Conservation (phyloP, 129 eudicot genomes). For the Kitagawia praeruptora region DNA sequence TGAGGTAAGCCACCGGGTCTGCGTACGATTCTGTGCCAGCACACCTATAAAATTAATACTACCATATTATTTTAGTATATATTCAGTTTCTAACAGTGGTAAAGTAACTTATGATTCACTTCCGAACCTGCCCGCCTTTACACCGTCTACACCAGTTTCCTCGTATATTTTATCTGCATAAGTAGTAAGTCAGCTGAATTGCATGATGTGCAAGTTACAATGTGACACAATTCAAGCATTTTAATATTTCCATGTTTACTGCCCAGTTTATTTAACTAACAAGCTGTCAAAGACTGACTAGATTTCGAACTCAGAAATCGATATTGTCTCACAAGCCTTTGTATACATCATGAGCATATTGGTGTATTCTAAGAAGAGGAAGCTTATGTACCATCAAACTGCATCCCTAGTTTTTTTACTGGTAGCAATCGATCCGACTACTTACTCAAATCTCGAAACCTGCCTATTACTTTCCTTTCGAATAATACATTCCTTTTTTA, state of each 20-base stretch:
- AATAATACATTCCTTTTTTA: too few species aligned
- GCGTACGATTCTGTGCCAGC: conserved; percentile 40
- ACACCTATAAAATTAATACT: conserved; percentile 20
- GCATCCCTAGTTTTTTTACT: neutral
- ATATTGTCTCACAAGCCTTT: neutral
- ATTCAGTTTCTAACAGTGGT: neutral
- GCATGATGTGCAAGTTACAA: neutral
- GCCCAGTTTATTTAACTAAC: neutral
- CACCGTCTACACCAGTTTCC: neutral
- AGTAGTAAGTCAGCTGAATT: neutral
- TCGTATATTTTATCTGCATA: neutral
- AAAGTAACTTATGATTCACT: neutral
- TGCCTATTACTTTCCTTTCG: too few species aligned
- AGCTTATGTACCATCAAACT: neutral
- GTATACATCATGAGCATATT: neutral
- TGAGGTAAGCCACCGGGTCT: conserved; percentile 34
- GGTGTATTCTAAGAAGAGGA: neutral
- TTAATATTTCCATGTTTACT: neutral
- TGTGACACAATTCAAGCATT: neutral
- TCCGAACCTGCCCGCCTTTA: conserved; percentile 31
- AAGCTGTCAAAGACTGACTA: neutral
- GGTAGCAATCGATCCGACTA: too few species aligned
- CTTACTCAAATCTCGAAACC: too few species aligned
- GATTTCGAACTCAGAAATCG: neutral
- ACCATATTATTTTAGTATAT: conserved; percentile 3